A percentile compares a stretch with the other conserved stretches of the same genome.
Conservation (phyloP, 1,139 yeast genomes). For the Scheffersomyces segobiensis region DNA sequence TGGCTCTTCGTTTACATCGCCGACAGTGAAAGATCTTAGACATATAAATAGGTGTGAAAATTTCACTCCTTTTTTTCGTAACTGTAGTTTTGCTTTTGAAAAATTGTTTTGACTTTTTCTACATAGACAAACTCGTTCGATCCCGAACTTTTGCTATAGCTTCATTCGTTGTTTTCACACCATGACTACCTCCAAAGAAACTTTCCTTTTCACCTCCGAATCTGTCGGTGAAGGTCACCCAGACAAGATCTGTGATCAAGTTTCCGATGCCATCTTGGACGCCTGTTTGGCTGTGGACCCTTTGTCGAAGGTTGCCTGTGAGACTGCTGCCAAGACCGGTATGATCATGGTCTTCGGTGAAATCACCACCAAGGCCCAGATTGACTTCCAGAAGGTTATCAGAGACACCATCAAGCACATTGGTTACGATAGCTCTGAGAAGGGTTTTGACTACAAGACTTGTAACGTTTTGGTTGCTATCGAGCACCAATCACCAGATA, state of each 20-base stretch:
- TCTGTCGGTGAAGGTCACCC: slow-evolving; percentile 99
- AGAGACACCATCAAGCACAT: slow-evolving; percentile 98
- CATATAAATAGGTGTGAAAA: neutral
- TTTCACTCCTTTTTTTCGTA: neutral
- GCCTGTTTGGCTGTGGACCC: slow-evolving; percentile 97
- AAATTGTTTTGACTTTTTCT: neutral
- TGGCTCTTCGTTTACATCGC: slow-evolving; percentile 1
- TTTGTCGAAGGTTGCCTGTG: slow-evolving; percentile 98
- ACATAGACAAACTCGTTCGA: neutral
- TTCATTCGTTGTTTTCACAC: neutral
- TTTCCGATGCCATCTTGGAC: slow-evolving; percentile 95
- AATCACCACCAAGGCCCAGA: slow-evolving; percentile 92
- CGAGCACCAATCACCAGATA: slow-evolving; percentile 99
- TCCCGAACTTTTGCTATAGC: neutral
- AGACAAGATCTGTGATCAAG: slow-evolving; percentile 99
- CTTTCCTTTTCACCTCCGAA: slow-evolving; percentile 88
- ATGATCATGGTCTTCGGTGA: slow-evolving; percentile 99
- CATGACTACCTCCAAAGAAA: slow-evolving; percentile 23
- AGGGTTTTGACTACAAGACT: slow-evolving; percentile 99
- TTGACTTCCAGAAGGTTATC: slow-evolving; percentile 95
- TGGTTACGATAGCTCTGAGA: slow-evolving; percentile 94
- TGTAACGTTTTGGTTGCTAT: slow-evolving; percentile 98
- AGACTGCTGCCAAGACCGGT: slow-evolving; percentile 98
- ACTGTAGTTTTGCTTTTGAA: neutral
- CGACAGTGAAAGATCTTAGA: neutral